Evolutionary conservation across 1,139 yeast genomes (phyloP), one percentile per base, ranked within the genome.

Genomic region (Geotrichum macrosporum): DNA sequence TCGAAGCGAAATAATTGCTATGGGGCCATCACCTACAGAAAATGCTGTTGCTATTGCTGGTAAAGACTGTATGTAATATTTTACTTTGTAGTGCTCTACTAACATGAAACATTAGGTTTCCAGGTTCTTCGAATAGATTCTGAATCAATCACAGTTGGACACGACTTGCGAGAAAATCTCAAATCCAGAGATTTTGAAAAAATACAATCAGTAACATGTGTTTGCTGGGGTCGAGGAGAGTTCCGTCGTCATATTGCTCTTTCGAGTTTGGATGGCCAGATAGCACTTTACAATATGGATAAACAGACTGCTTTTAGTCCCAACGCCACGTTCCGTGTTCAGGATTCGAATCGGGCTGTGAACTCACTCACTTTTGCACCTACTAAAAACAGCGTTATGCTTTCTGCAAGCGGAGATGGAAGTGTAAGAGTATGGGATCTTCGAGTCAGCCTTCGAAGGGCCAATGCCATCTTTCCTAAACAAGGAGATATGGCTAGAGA

Each of bases 321-420:
- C n/a, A 73, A 64, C 53, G 73, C 61, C 57, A 69, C 65, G 56
- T 72, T 40, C 3, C 63, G 44, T 69, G 73, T 50, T 53, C 67
- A 75, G 13, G 95, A 85, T 53, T 95, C 87, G 57, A 80, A 81
- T 44, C 70, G 97, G 48, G 81, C 94, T 3, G 81, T 92, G 39
- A 87, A 88, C 60, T 77, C 95, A 1, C 69, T 92, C 24, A 87
- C 84, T 50, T 88, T 87, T 62, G 74, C 72, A 50, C 75, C 75
- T 32, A 73, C 74, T 3, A 75, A 76, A 39, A 76, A 83, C 1
- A 74, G 76, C 56, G 71, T 77, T 40, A 64, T 92, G 13, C 66
- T 87, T 2, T 83, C 95, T 0, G 98, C 95, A 0, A 84, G 95
- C 0, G 95, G 87, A 60, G 98, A 92, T 66, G 96, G 97, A 2